Evolutionary conservation across 2,329 filamentous ascomycete genomes (phyloP), one percentile per base, ranked within the genome.

Genomic region (Amphichorda felina): DNA sequence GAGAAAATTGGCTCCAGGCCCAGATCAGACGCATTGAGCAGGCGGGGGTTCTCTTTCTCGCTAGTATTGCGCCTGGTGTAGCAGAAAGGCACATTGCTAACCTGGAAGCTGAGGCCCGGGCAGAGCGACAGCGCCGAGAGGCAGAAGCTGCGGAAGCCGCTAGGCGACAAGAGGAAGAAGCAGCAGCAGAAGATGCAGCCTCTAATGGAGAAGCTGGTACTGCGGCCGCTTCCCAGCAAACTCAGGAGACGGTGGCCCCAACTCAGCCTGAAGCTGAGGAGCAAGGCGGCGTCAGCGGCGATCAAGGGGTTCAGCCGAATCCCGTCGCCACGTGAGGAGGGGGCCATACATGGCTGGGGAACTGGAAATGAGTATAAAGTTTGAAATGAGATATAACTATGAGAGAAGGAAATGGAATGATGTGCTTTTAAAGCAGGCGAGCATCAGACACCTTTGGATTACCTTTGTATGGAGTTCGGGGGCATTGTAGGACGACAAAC

Each of bases 21-120:
- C 67, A 70, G 38, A 52, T 70, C 5, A 61, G 74, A 38, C 59
- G 72, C 9, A 46, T 73, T 6, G 75, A 81, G 53, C 66, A 76
- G 41, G 70, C 74, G 14, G 63, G 70, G 0, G 63, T 80, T 13
- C 58, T 81, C 17, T 80, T 81, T 46, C 57, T 81, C 16, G 76
- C 76, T 15, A 81, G 76, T 48, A 67, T 81, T 40, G 72, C 75
- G 2, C 76, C 76, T 1, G 76, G 76, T 8, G 66, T 81, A 17
- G 75, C 75, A 1, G 76, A 81, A 53, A 60, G 74, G 33, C 76
- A 81, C 41, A 79, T 81, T 40, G 70, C 68, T 17, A 64, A 70
- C 30, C 51, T 75, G 3, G 70, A 75, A 44, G 68, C 65, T 4
- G 64, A 70, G 37, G 66, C 63, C 27, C 57, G 64, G 34, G 60